A percentile compares a stretch with the other conserved stretches of the same genome.
phyloP scores from a whole-genome alignment of 495 filamentous ascomycete genomes.

The Hapsidospora chrysogenum region DNA sequence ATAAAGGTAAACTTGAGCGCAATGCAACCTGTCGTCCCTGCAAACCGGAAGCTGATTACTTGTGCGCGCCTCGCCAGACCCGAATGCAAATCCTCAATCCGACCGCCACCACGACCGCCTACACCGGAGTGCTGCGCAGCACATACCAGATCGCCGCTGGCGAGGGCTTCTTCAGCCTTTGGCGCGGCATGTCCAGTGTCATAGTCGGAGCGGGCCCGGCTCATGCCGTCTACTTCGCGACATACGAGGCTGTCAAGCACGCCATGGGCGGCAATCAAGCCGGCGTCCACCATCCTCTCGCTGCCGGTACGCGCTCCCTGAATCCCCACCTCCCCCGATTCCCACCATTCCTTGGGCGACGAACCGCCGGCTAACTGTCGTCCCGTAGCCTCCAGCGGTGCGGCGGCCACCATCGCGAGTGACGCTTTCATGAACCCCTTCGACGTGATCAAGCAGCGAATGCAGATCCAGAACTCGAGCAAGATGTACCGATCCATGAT shows the following conservation, averaged over 20 bases:
- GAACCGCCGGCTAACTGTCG: constrained; percentile 6
- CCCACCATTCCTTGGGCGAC: constrained; percentile 1
- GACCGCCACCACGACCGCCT: constrained; percentile 64
- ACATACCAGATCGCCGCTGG: constrained; percentile 78
- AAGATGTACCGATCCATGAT: constrained; percentile 61
- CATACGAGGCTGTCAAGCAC: constrained; percentile 94
- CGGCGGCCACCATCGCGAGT: constrained; percentile 86
- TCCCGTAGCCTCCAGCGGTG: constrained; percentile 65
- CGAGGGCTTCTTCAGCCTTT: constrained; percentile 81
- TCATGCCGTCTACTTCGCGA: constrained; percentile 95
- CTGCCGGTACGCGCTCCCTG: constrained; percentile 47
- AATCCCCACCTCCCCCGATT: no score
- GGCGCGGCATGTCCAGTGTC: constrained; percentile 93
- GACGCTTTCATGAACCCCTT: constrained; percentile 99
- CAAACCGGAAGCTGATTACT: no score
- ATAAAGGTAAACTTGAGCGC: constrained; percentile 64
- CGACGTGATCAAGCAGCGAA: constrained; percentile 98
- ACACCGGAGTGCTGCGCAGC: constrained; percentile 82
- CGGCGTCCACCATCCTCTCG: constrained; percentile 81
- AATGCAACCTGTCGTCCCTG: not conserved
- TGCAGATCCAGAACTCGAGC: constrained; percentile 93
- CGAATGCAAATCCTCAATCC: constrained; percentile 95
- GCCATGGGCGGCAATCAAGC: constrained; percentile 81
- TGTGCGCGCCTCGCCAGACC: constrained; percentile 38
- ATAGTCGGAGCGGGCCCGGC: constrained; percentile 90